Base-by-base conservation (phyloP, 1,284 basidiomycete genomes). In the Xanthoconium separans region DNA sequence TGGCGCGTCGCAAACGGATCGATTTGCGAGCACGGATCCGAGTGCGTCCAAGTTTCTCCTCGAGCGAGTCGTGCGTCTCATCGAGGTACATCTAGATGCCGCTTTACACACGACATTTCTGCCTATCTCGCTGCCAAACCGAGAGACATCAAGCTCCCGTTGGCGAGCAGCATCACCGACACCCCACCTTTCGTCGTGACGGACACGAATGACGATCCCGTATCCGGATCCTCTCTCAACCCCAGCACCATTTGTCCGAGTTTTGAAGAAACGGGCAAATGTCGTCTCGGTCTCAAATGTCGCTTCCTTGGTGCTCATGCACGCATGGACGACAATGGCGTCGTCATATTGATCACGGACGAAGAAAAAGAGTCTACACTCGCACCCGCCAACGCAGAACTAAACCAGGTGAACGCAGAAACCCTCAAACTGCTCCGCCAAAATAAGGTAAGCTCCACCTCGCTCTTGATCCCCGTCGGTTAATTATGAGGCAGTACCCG, bases 251-350 rank as follows among this genome's bases (percentile, higher is more conserved):
- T 64, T 1, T 98, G 94, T 63, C 91, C 93, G 2, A 78, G 87
- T 5, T 94, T 84, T 62, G 75, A 78, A 29, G 83, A 85, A 58
- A 78, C 80, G 6, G 95, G 95, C 1, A 82, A 87, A 65, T 98
- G 95, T 73, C 85, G 86, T 49, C 84, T 84, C 59, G 96, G 93
- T 6, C 88, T 92, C 74, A 91, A 93, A 70, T 99, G 96, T 68
- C 85, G 96, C 2, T 97, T 91, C 73, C 81, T 97, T 4, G 88
- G 89, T 12, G 86, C 82, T 1, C 96, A 98, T 65, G 64, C 69
- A 4, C 70, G 65, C 24, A 66, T 70, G 44, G 72, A 74, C 27
- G 78, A 77, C 20, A 59, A 70, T 20, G 78, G 78, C 1, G 62
- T 55, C 4, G 41, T 83, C n/a, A 65, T 69, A 31, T 62, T 83